phyloP scores from a whole-genome alignment of 148 eudicot genomes.

The Nepenthes mirabilis region DNA sequence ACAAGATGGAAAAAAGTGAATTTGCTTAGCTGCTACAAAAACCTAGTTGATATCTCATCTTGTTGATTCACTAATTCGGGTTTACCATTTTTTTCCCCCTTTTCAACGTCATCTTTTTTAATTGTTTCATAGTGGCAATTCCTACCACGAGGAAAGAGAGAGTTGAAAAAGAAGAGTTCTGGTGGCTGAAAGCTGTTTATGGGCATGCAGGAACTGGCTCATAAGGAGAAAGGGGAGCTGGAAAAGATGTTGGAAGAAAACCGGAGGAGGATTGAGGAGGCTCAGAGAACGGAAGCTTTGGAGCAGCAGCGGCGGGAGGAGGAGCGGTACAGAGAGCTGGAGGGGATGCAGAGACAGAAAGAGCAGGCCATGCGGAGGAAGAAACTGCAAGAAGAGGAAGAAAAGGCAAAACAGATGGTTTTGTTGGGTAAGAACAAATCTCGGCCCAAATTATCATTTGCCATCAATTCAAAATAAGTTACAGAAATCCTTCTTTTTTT shows the following conservation, averaged over 20 bases:
- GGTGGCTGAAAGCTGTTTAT: not conserved
- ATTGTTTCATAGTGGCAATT: no score
- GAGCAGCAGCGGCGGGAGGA: conserved; percentile 82
- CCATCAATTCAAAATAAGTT: conserved; percentile 54
- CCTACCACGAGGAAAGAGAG: not conserved
- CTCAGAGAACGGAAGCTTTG: conserved; percentile 68
- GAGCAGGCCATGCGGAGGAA: conserved; percentile 82
- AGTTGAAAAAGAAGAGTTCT: not conserved
- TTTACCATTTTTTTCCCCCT: no score
- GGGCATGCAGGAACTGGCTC: conserved; percentile 53
- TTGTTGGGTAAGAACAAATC: conserved; percentile 84
- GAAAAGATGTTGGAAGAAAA: conserved; percentile 78
- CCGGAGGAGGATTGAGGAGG: conserved; percentile 64
- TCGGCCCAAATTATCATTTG: conserved; percentile 81
- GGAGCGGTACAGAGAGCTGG: conserved; percentile 70
- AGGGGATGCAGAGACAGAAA: conserved; percentile 77
- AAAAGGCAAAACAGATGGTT: conserved; percentile 62
- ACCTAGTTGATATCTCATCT: no score
- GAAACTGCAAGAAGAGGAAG: conserved; percentile 84
- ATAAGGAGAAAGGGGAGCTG: conserved; percentile 69
- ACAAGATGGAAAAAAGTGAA: no score
- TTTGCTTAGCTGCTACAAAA: no score
- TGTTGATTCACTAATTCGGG: no score
- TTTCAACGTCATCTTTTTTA: no score
- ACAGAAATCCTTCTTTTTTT: no score